These are phyloP conservation scores for Lentinula boryana DNA, from an alignment of 768 basidiomycete genomes.

Conservation along the genomic window DNA sequence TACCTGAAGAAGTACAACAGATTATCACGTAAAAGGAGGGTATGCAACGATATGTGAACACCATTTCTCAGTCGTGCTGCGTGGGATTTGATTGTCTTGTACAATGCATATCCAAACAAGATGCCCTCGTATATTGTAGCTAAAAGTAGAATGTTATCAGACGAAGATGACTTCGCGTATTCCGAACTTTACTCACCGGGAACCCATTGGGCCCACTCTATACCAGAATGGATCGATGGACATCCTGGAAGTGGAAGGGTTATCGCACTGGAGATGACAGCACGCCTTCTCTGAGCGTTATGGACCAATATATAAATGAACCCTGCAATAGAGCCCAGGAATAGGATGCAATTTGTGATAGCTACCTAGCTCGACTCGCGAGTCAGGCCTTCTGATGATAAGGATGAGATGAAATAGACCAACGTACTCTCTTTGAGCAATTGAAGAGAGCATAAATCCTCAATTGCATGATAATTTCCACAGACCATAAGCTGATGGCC, in stretches of 20 bases:
- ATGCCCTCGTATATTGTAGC: conserved; percentile 36
- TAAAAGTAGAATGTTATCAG: conserved; percentile 8
- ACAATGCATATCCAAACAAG: conserved; percentile 24
- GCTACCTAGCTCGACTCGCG: conserved; percentile 23
- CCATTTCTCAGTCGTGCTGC: conserved; percentile 18
- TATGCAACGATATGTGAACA: conserved; percentile 22
- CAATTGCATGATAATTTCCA: conserved; percentile 44
- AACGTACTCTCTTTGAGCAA: conserved; percentile 30
- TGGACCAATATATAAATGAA: conserved; percentile 36
- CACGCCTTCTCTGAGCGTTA: conserved; percentile 28
- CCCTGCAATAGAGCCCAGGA: conserved; percentile 31
- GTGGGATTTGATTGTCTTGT: conserved; percentile 23
- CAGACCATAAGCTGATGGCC: conserved; percentile 39
- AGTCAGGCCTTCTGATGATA: neutral
- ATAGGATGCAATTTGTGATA: conserved; percentile 30
- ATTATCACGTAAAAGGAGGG: conserved; percentile 36
- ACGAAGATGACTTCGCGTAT: neutral
- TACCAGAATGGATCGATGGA: conserved; percentile 32
- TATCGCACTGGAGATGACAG: conserved; percentile 29
- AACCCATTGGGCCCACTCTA: conserved; percentile 40
- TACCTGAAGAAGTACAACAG: conserved; percentile 39
- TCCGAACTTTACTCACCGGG: conserved; percentile 23
- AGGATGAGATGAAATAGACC: neutral
- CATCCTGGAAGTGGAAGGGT: conserved; percentile 34
- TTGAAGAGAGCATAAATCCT: conserved; percentile 37